Base-by-base conservation (phyloP, 805 yeast species). In the Candida mattraensis region DNA sequence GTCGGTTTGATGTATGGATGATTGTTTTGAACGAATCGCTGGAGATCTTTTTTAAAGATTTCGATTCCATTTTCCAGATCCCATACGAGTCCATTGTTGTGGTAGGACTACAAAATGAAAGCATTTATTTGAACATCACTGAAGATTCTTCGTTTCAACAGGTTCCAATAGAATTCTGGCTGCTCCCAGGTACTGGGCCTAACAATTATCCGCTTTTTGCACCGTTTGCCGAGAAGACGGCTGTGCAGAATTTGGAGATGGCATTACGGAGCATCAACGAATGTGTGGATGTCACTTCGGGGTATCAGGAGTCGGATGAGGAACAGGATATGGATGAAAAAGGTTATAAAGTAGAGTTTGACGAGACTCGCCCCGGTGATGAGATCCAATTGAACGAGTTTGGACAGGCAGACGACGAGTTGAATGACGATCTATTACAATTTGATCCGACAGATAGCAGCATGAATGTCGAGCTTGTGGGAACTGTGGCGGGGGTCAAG, bases 341-440 rank as follows among this genome's bases (percentile, higher is more conserved):
- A 5, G 20, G 9, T 7, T 13, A 18, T 6, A 23, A 13, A 10
- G 16, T n/a, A 18, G 45, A 23, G 12, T 25, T 30, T 10, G 25
- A 23, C 12, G 30, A 31, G 8, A 26, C 16, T 11, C 10, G 7
- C 5, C 30, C 16, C 12, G 25, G 18, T 15, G 34, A 33, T 21
- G 54, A 50, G 11, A 24, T 49, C 5, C 47, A 50, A 28, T 30
- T 58, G 22, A 42, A 45, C 16, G 51, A 50, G 13, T 25, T 33
- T 17, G 63, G 62, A 4, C 47, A 58, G 18, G 61, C 47, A 1
- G 60, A 51, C 35, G 61, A 55, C 37, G 61, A 50, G 25, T 29
- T 47, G 22, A 44, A 44, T 24, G 51, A 50, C 35, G 45, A 40
- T 22, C 39, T 45, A 5, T 33, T 45, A 16, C 28, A 24, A 8